Evolutionary conservation across 768 basidiomycete species (phyloP).

Genomic region (Mycena epipterygia): DNA sequence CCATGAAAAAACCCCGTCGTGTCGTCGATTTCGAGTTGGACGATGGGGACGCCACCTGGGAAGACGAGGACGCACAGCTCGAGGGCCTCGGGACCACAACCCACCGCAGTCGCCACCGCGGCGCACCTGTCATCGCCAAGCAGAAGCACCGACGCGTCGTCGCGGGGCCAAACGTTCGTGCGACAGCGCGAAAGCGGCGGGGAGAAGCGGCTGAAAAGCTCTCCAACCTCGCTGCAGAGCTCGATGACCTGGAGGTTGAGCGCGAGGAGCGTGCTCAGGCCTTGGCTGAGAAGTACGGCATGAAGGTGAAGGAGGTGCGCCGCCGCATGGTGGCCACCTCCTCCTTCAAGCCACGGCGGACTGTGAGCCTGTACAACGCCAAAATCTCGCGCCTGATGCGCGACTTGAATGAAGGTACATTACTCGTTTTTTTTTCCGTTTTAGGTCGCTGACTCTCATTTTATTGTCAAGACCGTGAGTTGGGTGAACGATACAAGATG

Average conservation of each 20-base stretch:
- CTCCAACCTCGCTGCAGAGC: not conserved
- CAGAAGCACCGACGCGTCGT: not conserved
- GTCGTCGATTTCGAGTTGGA: no score
- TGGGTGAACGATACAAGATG: not conserved
- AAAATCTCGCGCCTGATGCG: not conserved
- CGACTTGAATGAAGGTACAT: not conserved
- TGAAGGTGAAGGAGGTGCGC: no score
- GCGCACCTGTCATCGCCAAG: not conserved
- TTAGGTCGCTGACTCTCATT: not conserved
- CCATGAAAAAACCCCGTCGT: no score
- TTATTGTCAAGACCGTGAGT: not conserved
- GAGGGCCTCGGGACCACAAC: not conserved
- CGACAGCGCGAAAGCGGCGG: not conserved
- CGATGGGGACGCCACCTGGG: no score
- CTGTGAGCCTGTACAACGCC: no score
- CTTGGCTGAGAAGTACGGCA: not conserved
- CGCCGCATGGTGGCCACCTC: no score
- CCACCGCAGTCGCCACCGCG: not conserved
- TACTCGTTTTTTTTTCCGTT: not conserved
- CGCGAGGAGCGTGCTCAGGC: not conserved
- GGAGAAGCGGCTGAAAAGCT: not conserved
- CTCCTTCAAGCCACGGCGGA: no score
- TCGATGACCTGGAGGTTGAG: not conserved
- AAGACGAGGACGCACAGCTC: not conserved
- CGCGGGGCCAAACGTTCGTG: not conserved